Conservation (phyloP, 768 basidiomycete genomes). For the Leccinum rimulosum region DNA sequence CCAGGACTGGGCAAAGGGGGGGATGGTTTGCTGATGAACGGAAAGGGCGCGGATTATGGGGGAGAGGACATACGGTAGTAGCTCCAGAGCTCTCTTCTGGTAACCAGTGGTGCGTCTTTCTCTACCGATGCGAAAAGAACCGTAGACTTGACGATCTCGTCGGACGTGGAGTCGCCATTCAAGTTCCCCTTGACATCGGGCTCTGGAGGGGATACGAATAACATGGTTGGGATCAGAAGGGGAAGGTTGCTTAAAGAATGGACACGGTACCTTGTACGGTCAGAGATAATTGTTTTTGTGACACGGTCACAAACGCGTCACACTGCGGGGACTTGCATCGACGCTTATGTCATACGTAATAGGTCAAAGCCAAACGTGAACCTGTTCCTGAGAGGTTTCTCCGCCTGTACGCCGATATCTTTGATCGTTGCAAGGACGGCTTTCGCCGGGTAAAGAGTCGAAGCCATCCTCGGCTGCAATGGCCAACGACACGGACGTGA, state of each 20-base stretch:
- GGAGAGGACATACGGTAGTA: constrained; percentile 54
- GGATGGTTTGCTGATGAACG: neutral
- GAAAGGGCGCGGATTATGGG: neutral
- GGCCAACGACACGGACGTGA: too few species aligned
- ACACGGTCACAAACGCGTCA: too few species aligned
- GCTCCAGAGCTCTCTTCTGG: constrained; percentile 72
- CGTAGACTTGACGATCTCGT: constrained; percentile 12
- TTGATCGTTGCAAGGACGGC: too few species aligned
- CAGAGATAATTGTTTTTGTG: too few species aligned
- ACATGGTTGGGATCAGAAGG: constrained; percentile 11
- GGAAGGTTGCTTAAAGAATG: neutral
- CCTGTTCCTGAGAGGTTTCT: too few species aligned
- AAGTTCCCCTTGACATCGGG: constrained; percentile 8
- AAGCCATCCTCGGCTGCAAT: too few species aligned
- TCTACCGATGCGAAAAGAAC: constrained; percentile 40
- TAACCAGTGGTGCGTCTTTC: constrained; percentile 66
- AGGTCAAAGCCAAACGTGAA: too few species aligned
- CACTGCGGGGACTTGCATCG: too few species aligned
- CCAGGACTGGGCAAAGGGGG: too few species aligned
- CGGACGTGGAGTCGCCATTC: constrained; percentile 5
- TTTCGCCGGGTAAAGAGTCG: too few species aligned
- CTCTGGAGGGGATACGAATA: constrained; percentile 5
- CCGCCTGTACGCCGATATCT: too few species aligned
- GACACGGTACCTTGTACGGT: neutral
- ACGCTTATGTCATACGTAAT: too few species aligned